Percentiles rank a stretch among this genome's conserved stretches.
phyloP scores from a whole-genome alignment of 305 asterid genomes.

The Caryopteris hybrid region DNA sequence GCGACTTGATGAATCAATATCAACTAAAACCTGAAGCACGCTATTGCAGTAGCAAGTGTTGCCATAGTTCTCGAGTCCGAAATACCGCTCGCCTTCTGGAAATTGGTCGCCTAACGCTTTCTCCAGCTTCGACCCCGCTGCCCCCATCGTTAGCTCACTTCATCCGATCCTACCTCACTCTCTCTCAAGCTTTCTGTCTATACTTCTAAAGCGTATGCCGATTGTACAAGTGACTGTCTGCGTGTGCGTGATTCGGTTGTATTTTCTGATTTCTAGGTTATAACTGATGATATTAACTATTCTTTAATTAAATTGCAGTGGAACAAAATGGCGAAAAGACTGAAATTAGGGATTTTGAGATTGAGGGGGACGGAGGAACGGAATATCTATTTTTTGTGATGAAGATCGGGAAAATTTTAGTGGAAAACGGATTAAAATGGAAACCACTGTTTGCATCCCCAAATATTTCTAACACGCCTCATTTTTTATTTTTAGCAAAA shows the following conservation, averaged over 20 bases:
- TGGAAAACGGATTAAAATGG: too few species aligned
- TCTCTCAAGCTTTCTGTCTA: not conserved
- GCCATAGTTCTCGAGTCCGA: conserved; percentile 61
- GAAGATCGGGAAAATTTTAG: conserved; percentile 27
- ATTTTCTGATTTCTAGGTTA: conserved; percentile 16
- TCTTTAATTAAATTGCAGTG: not conserved
- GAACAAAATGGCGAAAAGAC: conserved; percentile 3
- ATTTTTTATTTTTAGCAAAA: too few species aligned
- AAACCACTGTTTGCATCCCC: too few species aligned
- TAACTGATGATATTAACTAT: not conserved
- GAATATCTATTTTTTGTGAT: conserved; percentile 13
- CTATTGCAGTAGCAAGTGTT: conserved; percentile 68
- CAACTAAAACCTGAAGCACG: conserved; percentile 52
- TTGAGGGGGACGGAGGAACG: not conserved
- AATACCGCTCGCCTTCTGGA: conserved; percentile 66
- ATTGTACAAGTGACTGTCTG: conserved; percentile 5
- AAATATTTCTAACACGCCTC: too few species aligned
- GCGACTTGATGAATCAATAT: conserved; percentile 8
- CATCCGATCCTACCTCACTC: conserved; percentile 26
- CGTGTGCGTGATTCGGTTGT: conserved; percentile 6
- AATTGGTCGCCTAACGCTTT: conserved; percentile 64
- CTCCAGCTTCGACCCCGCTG: conserved; percentile 62
- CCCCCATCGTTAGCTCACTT: conserved; percentile 52
- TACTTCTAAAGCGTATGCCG: not conserved
- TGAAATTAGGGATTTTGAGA: conserved; percentile 25